phyloP scores from a whole-genome alignment of 108 stramenopile genomes.

The Nannochloropsis granulata region DNA sequence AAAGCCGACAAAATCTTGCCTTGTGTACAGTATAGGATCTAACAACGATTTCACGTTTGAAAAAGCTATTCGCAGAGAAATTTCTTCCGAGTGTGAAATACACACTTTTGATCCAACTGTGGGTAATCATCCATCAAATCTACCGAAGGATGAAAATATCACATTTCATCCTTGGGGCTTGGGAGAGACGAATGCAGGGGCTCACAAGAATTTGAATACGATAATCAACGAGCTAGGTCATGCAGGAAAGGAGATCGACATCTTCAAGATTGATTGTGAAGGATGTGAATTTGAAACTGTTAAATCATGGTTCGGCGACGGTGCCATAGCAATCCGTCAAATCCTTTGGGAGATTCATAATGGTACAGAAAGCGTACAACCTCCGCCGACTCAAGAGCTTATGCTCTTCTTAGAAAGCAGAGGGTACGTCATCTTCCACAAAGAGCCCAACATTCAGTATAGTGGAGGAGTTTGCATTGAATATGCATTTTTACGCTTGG shows the following conservation, averaged over 20 bases:
- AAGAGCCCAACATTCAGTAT: no score
- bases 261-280: constrained; percentile 51
- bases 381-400: background rate
- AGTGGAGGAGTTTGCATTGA: no score
- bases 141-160: constrained; percentile 2
- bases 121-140: background rate
- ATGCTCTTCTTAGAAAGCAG: background rate
- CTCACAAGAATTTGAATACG: constrained; percentile 23
- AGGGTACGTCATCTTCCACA: background rate
- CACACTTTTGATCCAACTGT: constrained; percentile 45
- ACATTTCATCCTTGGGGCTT: constrained; percentile 47
- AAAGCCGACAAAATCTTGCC: no score
- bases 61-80: background rate
- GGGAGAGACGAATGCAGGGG: constrained; percentile 1
- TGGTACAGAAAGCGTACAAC: background rate
- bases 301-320: constrained; percentile 10
- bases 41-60: constrained; percentile 35
- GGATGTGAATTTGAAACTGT: constrained; percentile 42
- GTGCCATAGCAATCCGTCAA: background rate
- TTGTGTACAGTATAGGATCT: constrained; percentile 47
- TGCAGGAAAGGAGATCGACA: constrained; percentile 40
- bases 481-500: no score
- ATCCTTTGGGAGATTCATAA: background rate
- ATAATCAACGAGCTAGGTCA: constrained; percentile 44
- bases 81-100: constrained; percentile 39